Evolutionary conservation across 306 rosid genomes (phyloP).

Genomic region (Medicago truncatula): MtrunA17r5.0-ANR NC_053049.1:37036501-37037000

Average conservation of each 20-base stretch:
- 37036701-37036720: conserved; percentile 62
- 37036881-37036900: conserved; percentile 67
- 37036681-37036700: conserved; percentile 52
- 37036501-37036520: conserved; percentile 59
- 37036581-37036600: not conserved
- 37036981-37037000: conserved; percentile 70
- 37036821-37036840: conserved; percentile 59
- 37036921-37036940: conserved; percentile 71
- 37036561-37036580: conserved; percentile 68
- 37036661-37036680: conserved; percentile 12
- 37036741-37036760: conserved; percentile 54
- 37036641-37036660: not conserved
- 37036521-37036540: conserved; percentile 79
- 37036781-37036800: conserved; percentile 86
- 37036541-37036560: conserved; percentile 82
- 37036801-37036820: conserved; percentile 70
- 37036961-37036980: conserved; percentile 68
- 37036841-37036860: conserved; percentile 62
- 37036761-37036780: conserved; percentile 69
- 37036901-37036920: conserved; percentile 80
- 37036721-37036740: conserved; percentile 80
- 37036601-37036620: not conserved
- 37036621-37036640: not conserved
- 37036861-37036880: conserved; percentile 50
- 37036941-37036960: conserved; percentile 72